Evolutionary conservation across 75 land plant genomes (phyloP), one percentile per base, ranked within the genome.

Genomic region (Pinus albicaulis): DNA sequence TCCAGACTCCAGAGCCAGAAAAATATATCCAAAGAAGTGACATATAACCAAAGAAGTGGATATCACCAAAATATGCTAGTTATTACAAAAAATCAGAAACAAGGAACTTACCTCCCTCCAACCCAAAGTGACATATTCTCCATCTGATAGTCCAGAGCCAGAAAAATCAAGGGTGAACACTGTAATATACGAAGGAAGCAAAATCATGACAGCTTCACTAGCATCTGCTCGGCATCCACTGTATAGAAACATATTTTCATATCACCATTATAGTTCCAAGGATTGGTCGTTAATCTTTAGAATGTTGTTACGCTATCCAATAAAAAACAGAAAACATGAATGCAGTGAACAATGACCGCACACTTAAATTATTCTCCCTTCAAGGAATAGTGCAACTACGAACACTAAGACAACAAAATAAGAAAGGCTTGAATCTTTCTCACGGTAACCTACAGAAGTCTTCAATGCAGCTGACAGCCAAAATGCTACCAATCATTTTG

Each of bases 151-250:
- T 55, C 99, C 99, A 80, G 99, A 97, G 62, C 99, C 99, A 55
- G 99, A 90, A 74, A 97, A 97, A 82, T 97, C 99, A 68, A 97
- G 91, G 10, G 94, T 82, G 78, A 97, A 97, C 15, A 97, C 98
- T 14, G 99, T 92, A 57, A 97, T 92, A 66, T 91, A 87, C 75
- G 91, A 94, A 13, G 98, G 99, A 62, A 97, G 91, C 71, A 97
- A 82, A 68, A 97, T 91, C 41, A 92, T 86, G 48, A 95, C 99
- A 78, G 98, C 99, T 83, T 97, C 99, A 89, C 94, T 97, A 26
- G 99, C 99, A 89, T 97, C 99, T 60, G 95, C 95, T 57, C 99
- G 88, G 82, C 98, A 97, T 5, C 99, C 99, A 86, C 99, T 97
- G 92, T 52, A 79, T 20, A 58, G 14, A n/a, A 57, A 76, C 53